phyloP scores from a whole-genome alignment of 2,329 filamentous ascomycete species.

The Pseudocercospora ulei region DNA sequence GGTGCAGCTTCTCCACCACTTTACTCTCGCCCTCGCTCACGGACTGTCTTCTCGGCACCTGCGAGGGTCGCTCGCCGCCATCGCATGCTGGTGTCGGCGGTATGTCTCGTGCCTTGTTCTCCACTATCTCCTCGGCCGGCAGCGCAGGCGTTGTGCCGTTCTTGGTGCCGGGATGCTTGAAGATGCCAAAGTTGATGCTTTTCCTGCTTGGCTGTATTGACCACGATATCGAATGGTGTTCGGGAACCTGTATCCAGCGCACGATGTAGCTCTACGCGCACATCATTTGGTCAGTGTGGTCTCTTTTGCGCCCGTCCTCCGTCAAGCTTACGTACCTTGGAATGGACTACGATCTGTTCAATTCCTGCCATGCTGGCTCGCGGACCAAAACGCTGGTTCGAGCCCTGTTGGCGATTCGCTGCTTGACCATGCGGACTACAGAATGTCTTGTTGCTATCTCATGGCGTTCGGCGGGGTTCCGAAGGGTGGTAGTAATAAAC shows the following conservation, averaged over 20 bases:
- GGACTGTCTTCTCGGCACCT: conserved; percentile 39
- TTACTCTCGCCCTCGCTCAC: conserved; percentile 47
- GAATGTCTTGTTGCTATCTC: conserved; percentile 9
- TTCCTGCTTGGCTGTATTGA: conserved; percentile 96
- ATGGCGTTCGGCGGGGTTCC: conserved; percentile 14
- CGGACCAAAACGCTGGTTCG: background rate
- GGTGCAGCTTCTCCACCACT: conserved; percentile 55
- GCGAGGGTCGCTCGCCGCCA: conserved; percentile 31
- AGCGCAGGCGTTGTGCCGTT: conserved; percentile 43
- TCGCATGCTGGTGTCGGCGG: conserved; percentile 34
- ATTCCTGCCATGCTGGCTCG: conserved; percentile 66
- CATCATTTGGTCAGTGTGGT: conserved; percentile 6
- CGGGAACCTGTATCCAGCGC: conserved; percentile 87
- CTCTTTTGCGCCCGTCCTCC: background rate
- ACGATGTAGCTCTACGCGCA: conserved; percentile 78
- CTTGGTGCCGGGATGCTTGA: conserved; percentile 82
- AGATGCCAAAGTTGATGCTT: conserved; percentile 95
- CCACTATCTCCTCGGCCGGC: conserved; percentile 37
- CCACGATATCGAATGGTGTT: conserved; percentile 91
- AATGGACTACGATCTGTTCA: conserved; percentile 94
- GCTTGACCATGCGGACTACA: conserved; percentile 11
- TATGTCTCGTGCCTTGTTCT: conserved; percentile 32
- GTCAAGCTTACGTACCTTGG: conserved; percentile 61
- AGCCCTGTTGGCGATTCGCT: conserved; percentile 4
- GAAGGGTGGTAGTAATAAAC: conserved; percentile 9